Percentiles rank a stretch among this genome's conserved stretches.
Evolutionary conservation across 495 filamentous ascomycete species (phyloP).

Genomic region (Podospora conica): DNA sequence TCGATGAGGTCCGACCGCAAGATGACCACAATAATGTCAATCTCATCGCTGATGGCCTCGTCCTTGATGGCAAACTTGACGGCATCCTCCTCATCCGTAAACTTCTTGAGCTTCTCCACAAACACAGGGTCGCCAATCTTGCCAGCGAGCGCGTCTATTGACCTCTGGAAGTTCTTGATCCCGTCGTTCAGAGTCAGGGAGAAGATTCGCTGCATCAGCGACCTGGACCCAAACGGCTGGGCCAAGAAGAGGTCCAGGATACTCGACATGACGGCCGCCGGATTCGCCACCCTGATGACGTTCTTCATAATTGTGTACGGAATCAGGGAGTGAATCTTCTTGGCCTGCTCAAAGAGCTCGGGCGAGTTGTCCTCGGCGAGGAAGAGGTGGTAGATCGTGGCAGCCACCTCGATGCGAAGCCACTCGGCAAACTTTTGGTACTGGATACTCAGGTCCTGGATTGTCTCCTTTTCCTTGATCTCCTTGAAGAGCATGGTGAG

Average conservation of each 20-base stretch:
- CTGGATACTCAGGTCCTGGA: constrained; percentile 82
- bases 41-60: constrained; percentile 61
- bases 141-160: constrained; percentile 65
- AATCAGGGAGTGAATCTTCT: constrained; percentile 85
- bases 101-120: constrained; percentile 75
- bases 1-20: constrained; percentile 65
- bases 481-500: constrained; percentile 89
- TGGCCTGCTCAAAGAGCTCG: constrained; percentile 89
- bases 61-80: constrained; percentile 65
- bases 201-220: constrained; percentile 87
- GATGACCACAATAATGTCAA: constrained; percentile 80
- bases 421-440: constrained; percentile 99
- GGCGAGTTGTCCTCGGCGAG: constrained; percentile 96
- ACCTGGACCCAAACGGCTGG: constrained; percentile 85
- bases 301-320: constrained; percentile 93
- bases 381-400: constrained; percentile 95
- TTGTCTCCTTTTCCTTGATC: constrained; percentile 78
- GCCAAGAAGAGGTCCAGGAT: constrained; percentile 92
- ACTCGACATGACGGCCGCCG: constrained; percentile 88
- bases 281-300: constrained; percentile 91
- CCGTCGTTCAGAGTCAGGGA: constrained; percentile 87
- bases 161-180: constrained; percentile 73
- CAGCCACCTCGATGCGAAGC: constrained; percentile 94
- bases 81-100: constrained; percentile 64
- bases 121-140: constrained; percentile 77